These are phyloP conservation scores for Corallochytrium limacisporum DNA, from an alignment of 78 protist genomes.

Conservation along the genomic window DNA sequence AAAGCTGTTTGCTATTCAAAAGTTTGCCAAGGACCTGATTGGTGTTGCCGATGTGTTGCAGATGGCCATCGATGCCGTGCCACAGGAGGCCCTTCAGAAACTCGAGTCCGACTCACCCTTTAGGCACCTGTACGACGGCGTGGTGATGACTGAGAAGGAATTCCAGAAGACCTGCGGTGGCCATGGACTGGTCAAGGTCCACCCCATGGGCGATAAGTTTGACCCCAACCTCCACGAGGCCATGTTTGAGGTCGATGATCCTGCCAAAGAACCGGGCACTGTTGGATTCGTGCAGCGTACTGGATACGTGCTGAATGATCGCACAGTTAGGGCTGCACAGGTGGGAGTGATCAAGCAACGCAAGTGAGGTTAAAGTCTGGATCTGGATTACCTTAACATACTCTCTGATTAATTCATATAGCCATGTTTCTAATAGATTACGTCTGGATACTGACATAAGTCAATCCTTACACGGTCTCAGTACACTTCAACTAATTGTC, in stretches of 20 bases:
- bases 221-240: constrained; percentile 40
- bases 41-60: not conserved
- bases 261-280: constrained; percentile 14
- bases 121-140: constrained; percentile 14
- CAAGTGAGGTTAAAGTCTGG: not conserved
- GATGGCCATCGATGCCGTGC: not conserved
- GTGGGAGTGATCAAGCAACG: constrained; percentile 36
- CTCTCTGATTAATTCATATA: too few relatives aligned
- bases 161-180: not conserved
- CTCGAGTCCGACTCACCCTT: not conserved
- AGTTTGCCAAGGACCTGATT: constrained; percentile 21
- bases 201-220: constrained; percentile 28
- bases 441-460: too few relatives aligned
- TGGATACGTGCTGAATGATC: constrained; percentile 27
- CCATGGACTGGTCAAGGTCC: not conserved
- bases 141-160: not conserved
- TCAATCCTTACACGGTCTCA: too few relatives aligned
- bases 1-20: constrained; percentile 7
- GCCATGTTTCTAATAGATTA: too few relatives aligned
- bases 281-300: constrained; percentile 1
- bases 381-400: too few relatives aligned
- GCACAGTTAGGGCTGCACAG: constrained; percentile 24
- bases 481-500: too few relatives aligned
- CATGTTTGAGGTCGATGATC: constrained; percentile 20
- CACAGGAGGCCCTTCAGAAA: not conserved